Evolutionary conservation across 108 stramenopile genomes (phyloP).

Genomic region (Cyclotella atomus): DNA sequence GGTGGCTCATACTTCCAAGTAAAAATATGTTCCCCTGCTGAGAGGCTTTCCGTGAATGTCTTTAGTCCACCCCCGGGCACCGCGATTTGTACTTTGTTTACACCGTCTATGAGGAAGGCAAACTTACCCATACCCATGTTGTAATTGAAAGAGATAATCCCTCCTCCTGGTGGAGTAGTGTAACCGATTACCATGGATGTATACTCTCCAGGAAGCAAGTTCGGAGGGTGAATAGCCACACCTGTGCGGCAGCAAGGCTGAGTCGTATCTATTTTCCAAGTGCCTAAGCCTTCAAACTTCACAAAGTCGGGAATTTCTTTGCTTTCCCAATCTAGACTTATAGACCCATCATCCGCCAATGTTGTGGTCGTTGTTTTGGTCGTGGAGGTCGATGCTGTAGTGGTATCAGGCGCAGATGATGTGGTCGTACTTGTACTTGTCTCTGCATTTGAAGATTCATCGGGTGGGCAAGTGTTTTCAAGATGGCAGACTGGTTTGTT

Average conservation of each 20-base stretch:
- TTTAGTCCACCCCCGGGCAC: slow-evolving; percentile 6
- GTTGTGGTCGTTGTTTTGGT: no score
- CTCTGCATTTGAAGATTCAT: background rate
- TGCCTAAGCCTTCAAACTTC: background rate
- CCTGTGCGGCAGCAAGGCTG: background rate
- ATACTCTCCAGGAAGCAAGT: slow-evolving; percentile 1
- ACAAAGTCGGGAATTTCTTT: background rate
- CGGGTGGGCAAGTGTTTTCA: background rate
- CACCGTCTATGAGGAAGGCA: background rate
- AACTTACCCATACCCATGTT: background rate
- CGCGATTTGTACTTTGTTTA: background rate
- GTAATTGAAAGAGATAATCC: background rate
- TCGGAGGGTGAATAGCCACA: background rate
- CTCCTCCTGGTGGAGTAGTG: background rate
- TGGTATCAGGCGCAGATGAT: background rate
- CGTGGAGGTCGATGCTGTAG: no score
- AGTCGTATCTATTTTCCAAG: background rate
- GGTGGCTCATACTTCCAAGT: slow-evolving; percentile 11
- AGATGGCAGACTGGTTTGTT: background rate
- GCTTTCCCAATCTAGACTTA: background rate
- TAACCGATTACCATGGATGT: background rate
- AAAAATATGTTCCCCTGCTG: background rate
- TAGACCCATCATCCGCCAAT: background rate
- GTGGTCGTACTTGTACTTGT: background rate
- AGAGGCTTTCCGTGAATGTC: background rate